A percentile compares a stretch with the other conserved stretches of the same genome.
Conservation (phyloP, 495 filamentous ascomycete species). For the Cudoniella acicularis region DNA sequence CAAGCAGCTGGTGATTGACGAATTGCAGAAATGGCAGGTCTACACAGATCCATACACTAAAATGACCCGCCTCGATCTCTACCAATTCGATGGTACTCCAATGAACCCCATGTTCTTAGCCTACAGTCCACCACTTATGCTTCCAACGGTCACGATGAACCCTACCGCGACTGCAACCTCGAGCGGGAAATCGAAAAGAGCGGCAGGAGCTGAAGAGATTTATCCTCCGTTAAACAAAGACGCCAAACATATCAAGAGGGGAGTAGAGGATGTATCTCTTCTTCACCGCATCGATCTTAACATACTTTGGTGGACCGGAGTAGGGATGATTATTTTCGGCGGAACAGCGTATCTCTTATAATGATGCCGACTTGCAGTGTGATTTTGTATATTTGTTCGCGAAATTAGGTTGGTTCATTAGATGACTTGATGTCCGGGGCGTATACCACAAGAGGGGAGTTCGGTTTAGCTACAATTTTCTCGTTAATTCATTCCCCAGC, state of each 20-base stretch:
- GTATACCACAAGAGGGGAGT: conserved; percentile 7
- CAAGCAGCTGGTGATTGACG: neutral
- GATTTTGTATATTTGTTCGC: conserved; percentile 1
- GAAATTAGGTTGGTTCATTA: neutral
- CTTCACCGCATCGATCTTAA: conserved; percentile 49
- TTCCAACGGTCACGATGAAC: conserved; percentile 67
- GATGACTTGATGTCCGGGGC: neutral
- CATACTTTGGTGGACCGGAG: conserved; percentile 66
- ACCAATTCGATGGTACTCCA: conserved; percentile 59
- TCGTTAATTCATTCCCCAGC: neutral
- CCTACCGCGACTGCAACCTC: conserved; percentile 40
- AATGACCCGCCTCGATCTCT: conserved; percentile 62
- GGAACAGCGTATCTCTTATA: conserved; percentile 43
- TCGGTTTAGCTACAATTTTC: neutral
- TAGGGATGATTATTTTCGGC: conserved; percentile 62
- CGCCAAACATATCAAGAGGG: conserved; percentile 28
- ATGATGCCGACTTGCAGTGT: neutral
- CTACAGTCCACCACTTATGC: conserved; percentile 68
- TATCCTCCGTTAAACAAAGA: conserved; percentile 39
- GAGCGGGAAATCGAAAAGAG: conserved; percentile 23
- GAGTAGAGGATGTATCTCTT: conserved; percentile 27
- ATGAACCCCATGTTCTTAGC: conserved; percentile 73
- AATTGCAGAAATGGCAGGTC: conserved; percentile 56
- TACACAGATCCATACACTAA: conserved; percentile 58
- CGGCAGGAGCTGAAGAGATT: conserved; percentile 5